Evolutionary conservation across 768 basidiomycete species (phyloP).

Genomic region (Tylopilus sp.): DNA sequence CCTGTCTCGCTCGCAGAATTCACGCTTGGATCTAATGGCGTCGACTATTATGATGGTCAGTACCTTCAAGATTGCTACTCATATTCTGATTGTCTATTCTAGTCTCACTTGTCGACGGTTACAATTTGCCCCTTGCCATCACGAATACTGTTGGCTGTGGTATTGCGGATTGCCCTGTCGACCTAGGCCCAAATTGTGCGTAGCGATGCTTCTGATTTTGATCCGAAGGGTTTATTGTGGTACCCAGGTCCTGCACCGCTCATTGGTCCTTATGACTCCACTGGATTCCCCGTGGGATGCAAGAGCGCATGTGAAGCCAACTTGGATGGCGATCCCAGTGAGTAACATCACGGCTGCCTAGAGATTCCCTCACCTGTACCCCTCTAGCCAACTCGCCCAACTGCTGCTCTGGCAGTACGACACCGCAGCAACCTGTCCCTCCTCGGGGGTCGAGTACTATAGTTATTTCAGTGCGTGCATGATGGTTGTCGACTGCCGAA

Average conservation of each 20-base stretch:
- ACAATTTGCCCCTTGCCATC: conserved; percentile 59
- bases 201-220: not conserved
- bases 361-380: not conserved
- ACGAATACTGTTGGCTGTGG: conserved; percentile 53
- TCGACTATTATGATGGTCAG: conserved; percentile 61
- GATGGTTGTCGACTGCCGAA: not conserved
- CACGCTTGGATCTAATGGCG: conserved; percentile 45
- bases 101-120: conserved; percentile 69
- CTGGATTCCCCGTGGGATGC: conserved; percentile 58
- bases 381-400: conserved; percentile 51
- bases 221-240: not conserved
- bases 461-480: conserved; percentile 43
- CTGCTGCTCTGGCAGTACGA: conserved; percentile 55
- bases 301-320: conserved; percentile 52
- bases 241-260: conserved; percentile 46
- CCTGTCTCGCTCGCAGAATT: conserved; percentile 70
- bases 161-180: conserved; percentile 56
- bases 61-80: not conserved
- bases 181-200: conserved; percentile 56
- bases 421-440: conserved; percentile 55
- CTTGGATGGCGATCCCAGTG: conserved; percentile 33
- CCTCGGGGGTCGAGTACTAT: conserved; percentile 40
- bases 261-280: conserved; percentile 49
- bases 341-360: not conserved
- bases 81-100: not conserved